A percentile compares a stretch with the other conserved stretches of the same genome.
Evolutionary conservation across 192 early-diverging fungal species (phyloP).

Genomic region (Dispira parvispora): DNA sequence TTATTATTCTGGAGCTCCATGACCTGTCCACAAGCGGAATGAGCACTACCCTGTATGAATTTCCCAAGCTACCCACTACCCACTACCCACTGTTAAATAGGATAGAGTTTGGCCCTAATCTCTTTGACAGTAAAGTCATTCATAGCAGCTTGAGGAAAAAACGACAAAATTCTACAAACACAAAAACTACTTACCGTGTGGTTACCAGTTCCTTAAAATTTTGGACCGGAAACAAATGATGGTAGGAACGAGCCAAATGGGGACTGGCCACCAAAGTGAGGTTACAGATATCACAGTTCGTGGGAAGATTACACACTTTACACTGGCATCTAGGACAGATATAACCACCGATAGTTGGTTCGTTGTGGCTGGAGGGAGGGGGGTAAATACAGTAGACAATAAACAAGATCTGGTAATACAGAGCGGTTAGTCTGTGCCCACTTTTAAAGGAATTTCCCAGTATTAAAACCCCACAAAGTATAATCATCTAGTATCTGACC

Average conservation of each 20-base stretch:
- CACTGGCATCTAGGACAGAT: constrained; percentile 70
- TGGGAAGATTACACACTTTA: constrained; percentile 76
- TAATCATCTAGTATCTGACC: too few relatives aligned
- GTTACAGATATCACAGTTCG: constrained; percentile 80
- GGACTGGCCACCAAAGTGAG: constrained; percentile 80
- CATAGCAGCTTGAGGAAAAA: too few relatives aligned
- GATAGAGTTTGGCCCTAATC: too few relatives aligned
- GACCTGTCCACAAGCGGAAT: too few relatives aligned
- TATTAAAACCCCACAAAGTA: too few relatives aligned
- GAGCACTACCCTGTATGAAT: too few relatives aligned
- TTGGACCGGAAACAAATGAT: constrained; percentile 83
- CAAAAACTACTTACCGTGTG: constrained; percentile 13
- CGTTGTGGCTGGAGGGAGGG: constrained; percentile 37
- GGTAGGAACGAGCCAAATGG: constrained; percentile 80
- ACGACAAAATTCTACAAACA: neutral
- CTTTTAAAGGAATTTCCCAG: too few relatives aligned
- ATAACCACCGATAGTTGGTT: constrained; percentile 52
- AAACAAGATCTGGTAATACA: neutral
- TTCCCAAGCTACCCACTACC: too few relatives aligned
- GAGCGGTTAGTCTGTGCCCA: too few relatives aligned
- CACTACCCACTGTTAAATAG: too few relatives aligned
- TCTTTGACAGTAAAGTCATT: too few relatives aligned
- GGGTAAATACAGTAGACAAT: constrained; percentile 5
- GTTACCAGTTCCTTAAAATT: constrained; percentile 49
- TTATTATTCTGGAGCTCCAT: too few relatives aligned